phyloP scores from a whole-genome alignment of 208 protist genomes.

The Leptomonas pyrrhocoris region DNA sequence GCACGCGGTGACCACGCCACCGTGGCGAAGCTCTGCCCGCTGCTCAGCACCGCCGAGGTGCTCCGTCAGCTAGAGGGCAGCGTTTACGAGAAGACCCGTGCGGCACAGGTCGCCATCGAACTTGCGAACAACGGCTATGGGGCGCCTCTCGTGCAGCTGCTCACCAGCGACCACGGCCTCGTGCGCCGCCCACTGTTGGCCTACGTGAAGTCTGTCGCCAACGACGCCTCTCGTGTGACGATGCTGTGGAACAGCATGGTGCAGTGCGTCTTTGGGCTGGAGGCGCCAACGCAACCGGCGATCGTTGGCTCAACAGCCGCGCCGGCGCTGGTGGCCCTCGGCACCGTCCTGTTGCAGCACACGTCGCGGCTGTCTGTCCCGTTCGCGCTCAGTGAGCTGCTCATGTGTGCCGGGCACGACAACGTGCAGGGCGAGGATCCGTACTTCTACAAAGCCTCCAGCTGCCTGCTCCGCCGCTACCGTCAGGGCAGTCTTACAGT shows the following conservation, averaged over 20 bases:
- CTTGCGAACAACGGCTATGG: constrained; percentile 58
- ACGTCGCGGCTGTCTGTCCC: constrained; percentile 33
- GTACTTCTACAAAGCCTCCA: constrained; percentile 57
- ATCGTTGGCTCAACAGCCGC: constrained; percentile 58
- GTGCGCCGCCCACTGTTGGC: constrained; percentile 48
- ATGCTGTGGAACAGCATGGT: constrained; percentile 71
- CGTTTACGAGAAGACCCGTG: constrained; percentile 49
- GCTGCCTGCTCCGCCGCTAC: constrained; percentile 30
- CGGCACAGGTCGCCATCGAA: constrained; percentile 58
- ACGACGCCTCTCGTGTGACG: constrained; percentile 36
- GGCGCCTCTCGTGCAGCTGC: constrained; percentile 59
- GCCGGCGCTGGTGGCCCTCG: constrained; percentile 42
- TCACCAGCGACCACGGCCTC: constrained; percentile 71
- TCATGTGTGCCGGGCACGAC: constrained; percentile 83
- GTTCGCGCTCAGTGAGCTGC: constrained; percentile 55
- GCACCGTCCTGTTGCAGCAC: constrained; percentile 56
- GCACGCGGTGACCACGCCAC: constrained; percentile 14
- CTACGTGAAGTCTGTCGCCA: constrained; percentile 32
- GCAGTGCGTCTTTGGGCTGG: constrained; percentile 66
- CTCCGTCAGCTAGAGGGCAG: constrained; percentile 53
- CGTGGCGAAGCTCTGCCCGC: constrained; percentile 28
- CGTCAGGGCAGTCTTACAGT: constrained; percentile 22
- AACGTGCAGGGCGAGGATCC: constrained; percentile 73
- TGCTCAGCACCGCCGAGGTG: constrained; percentile 69
- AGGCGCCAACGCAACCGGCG: constrained; percentile 35